These are phyloP conservation scores for Calocera cornea DNA, from an alignment of 768 basidiomycete genomes.

Conservation along the genomic window DNA sequence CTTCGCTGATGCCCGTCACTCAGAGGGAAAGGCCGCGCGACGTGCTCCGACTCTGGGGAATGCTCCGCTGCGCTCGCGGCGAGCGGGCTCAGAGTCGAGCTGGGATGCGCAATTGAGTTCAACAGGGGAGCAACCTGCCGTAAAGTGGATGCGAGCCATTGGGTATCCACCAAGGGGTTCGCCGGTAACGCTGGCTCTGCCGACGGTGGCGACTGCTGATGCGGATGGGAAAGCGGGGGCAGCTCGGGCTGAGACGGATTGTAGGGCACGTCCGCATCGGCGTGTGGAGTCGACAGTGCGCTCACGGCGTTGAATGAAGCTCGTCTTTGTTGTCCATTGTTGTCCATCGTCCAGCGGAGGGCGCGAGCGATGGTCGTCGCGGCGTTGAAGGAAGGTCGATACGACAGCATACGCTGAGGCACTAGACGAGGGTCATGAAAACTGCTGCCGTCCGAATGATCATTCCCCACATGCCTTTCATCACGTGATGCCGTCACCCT, in stretches of 20 bases:
- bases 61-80: slow-evolving; percentile 1
- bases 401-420: neutral
- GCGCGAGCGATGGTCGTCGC: neutral
- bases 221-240: neutral
- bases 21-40: too few species aligned
- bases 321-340: neutral
- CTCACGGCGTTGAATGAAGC: neutral
- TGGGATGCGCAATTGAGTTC: neutral
- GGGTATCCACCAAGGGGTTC: neutral
- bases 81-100: neutral
- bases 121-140: neutral
- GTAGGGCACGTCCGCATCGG: neutral
- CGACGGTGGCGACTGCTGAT: neutral
- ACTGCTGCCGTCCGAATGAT: neutral
- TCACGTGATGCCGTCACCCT: neutral
- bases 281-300: neutral
- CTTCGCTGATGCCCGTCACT: too few species aligned
- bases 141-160: neutral
- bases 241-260: neutral
- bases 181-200: neutral
- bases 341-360: neutral
- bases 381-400: neutral
- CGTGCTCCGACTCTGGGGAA: neutral
- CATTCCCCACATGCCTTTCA: neutral
- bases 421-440: neutral